Evolutionary conservation across 352 stramenopile species (phyloP).

Genomic region (Phytophthora megakarya): DNA sequence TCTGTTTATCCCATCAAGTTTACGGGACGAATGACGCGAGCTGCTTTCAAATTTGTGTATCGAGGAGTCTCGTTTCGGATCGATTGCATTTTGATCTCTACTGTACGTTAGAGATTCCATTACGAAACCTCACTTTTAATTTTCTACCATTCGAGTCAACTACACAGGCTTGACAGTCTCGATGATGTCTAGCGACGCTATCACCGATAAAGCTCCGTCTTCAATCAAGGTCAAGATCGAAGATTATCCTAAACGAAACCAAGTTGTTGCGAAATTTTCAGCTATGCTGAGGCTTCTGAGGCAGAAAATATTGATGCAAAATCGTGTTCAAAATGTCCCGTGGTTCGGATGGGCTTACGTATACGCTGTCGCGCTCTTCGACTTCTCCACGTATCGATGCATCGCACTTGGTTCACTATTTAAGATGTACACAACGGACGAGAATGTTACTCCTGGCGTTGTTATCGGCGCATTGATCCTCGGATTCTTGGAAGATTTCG

Average conservation of each 20-base stretch:
- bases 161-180: neutral
- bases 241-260: neutral
- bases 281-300: neutral
- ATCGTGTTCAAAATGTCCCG: neutral
- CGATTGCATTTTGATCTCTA: no score
- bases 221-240: neutral
- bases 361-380: constrained; percentile 13
- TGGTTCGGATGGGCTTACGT: constrained; percentile 46
- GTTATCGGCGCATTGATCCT: constrained; percentile 23
- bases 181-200: neutral
- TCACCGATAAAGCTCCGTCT: neutral
- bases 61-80: no score
- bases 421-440: constrained; percentile 14
- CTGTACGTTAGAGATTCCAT: no score
- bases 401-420: constrained; percentile 22
- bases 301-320: neutral
- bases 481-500: constrained; percentile 46
- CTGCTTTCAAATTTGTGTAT: no score
- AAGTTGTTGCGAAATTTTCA: neutral
- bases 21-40: no score
- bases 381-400: constrained; percentile 6
- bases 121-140: neutral
- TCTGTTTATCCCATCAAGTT: no score
- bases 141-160: neutral
- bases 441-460: constrained; percentile 10